Evolutionary conservation across 768 basidiomycete species (phyloP), one percentile per base, ranked within the genome.

Genomic region (Boletus sensibilis): DNA sequence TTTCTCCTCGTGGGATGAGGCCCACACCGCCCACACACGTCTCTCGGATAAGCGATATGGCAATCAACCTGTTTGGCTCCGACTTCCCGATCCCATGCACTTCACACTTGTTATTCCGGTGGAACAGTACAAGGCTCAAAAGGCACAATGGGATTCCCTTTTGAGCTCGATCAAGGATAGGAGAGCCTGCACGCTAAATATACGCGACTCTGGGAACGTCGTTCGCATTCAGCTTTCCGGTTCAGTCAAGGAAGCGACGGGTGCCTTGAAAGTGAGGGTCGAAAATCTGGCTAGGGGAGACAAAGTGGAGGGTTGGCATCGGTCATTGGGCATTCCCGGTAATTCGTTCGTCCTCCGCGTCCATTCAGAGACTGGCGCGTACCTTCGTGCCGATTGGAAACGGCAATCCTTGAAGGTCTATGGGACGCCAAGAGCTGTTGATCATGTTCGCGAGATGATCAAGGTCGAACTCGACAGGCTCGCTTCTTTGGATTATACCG

Each of bases 231-330:
- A 69, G 5, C 73, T 85, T n/a, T 60, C 72, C 1, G 84, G 85
- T 0, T 73, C 79, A 14, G 79, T 80, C 48, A 81, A 81, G 68
- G 78, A 80, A 59, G 76, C 76, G 2, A 75, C 80, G 1, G 85
- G 85, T 1, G 74, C 77, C 5, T 62, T 87, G 56, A 86, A 85
- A 69, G 84, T 86, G 13, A 72, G 84, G 50, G 80, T 83, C 0
- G 85, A 86, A 65, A 78, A 72, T 50, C 64, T 86, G 38, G 78
- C 76, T 3, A 73, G 73, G 23, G 85, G 85, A 6, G 78, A 81
- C 39, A 78, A 69, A 35, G 69, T 86, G 3, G 68, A 69, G 4
- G 75, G 75, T 34, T 86, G 83, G 84, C 83, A 85, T 66, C 68
- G 73, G 34, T 74, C 75, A 0, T 74, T 84, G 55, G 63, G 59